These are phyloP conservation scores for Cadophora sp. DNA, from an alignment of 2,329 filamentous ascomycete species.

Conservation along the genomic window DNA sequence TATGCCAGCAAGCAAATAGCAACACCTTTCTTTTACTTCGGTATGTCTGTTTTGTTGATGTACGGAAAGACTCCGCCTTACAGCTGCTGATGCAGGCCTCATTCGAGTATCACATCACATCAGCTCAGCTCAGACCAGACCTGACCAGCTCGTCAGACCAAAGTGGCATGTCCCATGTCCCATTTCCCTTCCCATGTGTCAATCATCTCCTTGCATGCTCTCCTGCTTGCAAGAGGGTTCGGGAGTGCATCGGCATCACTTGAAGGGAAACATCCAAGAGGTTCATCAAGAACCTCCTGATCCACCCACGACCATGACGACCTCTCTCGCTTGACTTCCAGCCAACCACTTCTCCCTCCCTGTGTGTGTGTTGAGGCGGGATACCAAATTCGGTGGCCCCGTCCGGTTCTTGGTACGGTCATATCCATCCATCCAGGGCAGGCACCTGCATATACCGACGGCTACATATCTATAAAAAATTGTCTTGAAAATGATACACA, in stretches of 20 bases:
- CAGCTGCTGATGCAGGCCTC: neutral
- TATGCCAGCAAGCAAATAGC: neutral
- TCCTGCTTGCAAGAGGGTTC: conserved; percentile 19
- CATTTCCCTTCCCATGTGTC: conserved; percentile 25
- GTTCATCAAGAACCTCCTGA: neutral
- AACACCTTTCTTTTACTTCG: neutral
- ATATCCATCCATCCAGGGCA: neutral
- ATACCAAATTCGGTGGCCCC: neutral
- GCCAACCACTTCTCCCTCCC: neutral
- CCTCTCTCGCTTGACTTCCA: neutral
- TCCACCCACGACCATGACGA: neutral
- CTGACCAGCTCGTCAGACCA: conserved; percentile 16
- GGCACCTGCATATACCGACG: neutral
- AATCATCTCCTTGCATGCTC: conserved; percentile 15
- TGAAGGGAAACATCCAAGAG: conserved; percentile 8
- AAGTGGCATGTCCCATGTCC: conserved; percentile 21
- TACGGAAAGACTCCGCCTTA: neutral
- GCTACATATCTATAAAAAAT: neutral
- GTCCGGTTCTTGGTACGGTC: neutral
- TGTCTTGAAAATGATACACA: conserved; percentile 11
- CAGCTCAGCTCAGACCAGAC: neutral
- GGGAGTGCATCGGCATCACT: conserved; percentile 2
- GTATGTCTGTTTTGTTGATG: neutral
- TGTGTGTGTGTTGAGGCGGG: too few species aligned
- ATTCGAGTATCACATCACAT: neutral